These are phyloP conservation scores for Metschnikowia proteae DNA, from an alignment of 805 yeast genomes.

Conservation along the genomic window DNA sequence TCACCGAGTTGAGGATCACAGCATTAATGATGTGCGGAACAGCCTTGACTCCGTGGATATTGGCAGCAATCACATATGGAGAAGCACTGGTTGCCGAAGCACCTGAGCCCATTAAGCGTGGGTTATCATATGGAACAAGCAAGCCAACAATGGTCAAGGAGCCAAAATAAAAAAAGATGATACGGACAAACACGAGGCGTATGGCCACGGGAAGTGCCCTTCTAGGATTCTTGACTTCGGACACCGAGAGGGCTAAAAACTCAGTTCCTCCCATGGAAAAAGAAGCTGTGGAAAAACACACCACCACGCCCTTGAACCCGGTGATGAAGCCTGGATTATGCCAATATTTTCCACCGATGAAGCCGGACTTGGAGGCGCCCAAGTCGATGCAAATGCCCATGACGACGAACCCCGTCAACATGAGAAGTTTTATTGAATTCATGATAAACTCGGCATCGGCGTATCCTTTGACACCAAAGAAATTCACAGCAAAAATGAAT, in stretches of 20 bases:
- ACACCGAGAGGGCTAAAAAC: conserved; percentile 36
- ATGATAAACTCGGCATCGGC: conserved; percentile 43
- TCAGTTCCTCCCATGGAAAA: conserved; percentile 41
- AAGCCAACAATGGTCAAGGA: conserved; percentile 37
- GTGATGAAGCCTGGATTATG: conserved; percentile 36
- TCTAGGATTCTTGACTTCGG: conserved; percentile 38
- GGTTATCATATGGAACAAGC: conserved; percentile 35
- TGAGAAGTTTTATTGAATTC: conserved; percentile 34
- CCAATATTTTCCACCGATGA: conserved; percentile 42
- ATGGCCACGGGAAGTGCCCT: conserved; percentile 40
- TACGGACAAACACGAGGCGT: conserved; percentile 38
- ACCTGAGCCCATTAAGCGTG: conserved; percentile 32
- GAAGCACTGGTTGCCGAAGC: conserved; percentile 28
- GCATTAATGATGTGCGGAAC: conserved; percentile 32
- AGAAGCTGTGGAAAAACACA: conserved; percentile 39
- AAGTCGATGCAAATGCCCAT: conserved; percentile 39
- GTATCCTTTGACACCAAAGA: conserved; percentile 45
- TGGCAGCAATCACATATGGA: conserved; percentile 29
- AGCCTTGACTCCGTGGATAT: conserved; percentile 25
- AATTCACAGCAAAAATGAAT: conserved; percentile 43
- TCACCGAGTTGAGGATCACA: conserved; percentile 29
- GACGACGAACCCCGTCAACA: conserved; percentile 40
- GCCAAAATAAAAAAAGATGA: conserved; percentile 38
- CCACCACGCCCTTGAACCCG: conserved; percentile 38
- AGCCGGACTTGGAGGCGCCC: conserved; percentile 30